Conservation (phyloP, 2,329 filamentous ascomycete genomes). For the Chrysosporium queenslandicum region DNA sequence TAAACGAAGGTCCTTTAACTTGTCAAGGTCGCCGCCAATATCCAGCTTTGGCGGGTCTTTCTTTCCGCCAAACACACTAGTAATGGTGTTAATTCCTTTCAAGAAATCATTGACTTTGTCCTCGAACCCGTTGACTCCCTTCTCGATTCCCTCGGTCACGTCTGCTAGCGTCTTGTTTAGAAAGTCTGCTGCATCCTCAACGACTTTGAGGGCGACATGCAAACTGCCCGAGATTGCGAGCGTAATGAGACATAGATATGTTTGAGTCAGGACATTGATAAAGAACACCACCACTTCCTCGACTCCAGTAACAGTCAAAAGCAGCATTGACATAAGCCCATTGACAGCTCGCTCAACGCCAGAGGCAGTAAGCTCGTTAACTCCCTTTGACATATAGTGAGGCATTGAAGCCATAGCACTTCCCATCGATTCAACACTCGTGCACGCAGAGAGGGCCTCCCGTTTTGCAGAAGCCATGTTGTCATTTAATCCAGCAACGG, state of each 20-base stretch:
- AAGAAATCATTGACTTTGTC: constrained; percentile 45
- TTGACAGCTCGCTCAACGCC: constrained; percentile 72
- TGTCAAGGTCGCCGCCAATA: constrained; percentile 53
- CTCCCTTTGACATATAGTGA: constrained; percentile 78
- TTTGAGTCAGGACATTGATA: constrained; percentile 82
- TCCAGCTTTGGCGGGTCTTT: constrained; percentile 48
- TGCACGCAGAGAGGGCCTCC: constrained; percentile 81
- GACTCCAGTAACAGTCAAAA: constrained; percentile 69
- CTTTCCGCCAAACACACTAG: constrained; percentile 40
- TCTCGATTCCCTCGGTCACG: constrained; percentile 40
- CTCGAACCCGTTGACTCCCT: constrained; percentile 41
- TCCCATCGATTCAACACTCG: constrained; percentile 81
- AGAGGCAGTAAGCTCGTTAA: constrained; percentile 73
- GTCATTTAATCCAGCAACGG: constrained; percentile 60
- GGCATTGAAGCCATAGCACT: constrained; percentile 98
- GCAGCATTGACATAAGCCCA: constrained; percentile 67
- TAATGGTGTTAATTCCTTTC: constrained; percentile 47
- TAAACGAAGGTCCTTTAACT: constrained; percentile 61
- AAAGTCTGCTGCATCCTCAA: constrained; percentile 50
- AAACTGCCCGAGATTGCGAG: constrained; percentile 71
- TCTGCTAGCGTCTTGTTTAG: constrained; percentile 47
- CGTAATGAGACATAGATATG: constrained; percentile 81
- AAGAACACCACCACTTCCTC: constrained; percentile 83
- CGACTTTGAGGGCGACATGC: constrained; percentile 54
- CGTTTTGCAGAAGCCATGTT: constrained; percentile 65